These are phyloP conservation scores for Melanomma pulvis-pyrius DNA, from an alignment of 495 filamentous ascomycete genomes.

Conservation along the genomic window DNA sequence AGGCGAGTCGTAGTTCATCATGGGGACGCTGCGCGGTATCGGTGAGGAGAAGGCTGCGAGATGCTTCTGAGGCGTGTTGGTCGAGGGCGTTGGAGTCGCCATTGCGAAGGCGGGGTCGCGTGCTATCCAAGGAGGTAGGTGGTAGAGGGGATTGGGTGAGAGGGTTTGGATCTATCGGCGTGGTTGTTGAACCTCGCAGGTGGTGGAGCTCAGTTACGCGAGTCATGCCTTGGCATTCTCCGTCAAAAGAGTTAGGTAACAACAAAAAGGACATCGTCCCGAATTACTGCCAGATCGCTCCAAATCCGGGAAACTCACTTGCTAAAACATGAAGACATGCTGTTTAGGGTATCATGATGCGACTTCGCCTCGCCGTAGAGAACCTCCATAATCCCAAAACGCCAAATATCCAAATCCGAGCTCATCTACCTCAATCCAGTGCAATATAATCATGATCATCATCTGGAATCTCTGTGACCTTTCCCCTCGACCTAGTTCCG, in stretches of 20 bases:
- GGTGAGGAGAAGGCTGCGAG: slow-evolving; percentile 43
- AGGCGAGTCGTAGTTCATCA: slow-evolving; percentile 40
- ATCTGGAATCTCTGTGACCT: slow-evolving; percentile 11
- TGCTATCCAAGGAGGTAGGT: neutral
- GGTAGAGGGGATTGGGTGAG: neutral
- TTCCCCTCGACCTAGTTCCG: slow-evolving; percentile 6
- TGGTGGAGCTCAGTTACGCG: neutral
- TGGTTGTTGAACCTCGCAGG: too few relatives aligned
- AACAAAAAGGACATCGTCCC: neutral
- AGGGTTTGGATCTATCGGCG: neutral
- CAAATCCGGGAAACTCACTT: neutral
- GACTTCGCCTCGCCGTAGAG: neutral
- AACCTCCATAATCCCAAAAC: neutral
- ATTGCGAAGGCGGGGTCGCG: slow-evolving; percentile 28
- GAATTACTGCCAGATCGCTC: neutral
- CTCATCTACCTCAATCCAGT: slow-evolving; percentile 10
- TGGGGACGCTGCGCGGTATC: slow-evolving; percentile 45
- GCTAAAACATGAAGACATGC: neutral
- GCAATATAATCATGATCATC: slow-evolving; percentile 28
- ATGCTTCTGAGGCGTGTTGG: slow-evolving; percentile 34
- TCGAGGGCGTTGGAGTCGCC: slow-evolving; percentile 44
- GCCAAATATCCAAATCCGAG: neutral
- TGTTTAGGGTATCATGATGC: neutral
- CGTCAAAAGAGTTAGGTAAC: neutral
- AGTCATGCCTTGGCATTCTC: slow-evolving; percentile 15